Evolutionary conservation across 2,329 filamentous ascomycete genomes (phyloP), one percentile per base, ranked within the genome.

Genomic region (Cladophialophora yegresii): DNA sequence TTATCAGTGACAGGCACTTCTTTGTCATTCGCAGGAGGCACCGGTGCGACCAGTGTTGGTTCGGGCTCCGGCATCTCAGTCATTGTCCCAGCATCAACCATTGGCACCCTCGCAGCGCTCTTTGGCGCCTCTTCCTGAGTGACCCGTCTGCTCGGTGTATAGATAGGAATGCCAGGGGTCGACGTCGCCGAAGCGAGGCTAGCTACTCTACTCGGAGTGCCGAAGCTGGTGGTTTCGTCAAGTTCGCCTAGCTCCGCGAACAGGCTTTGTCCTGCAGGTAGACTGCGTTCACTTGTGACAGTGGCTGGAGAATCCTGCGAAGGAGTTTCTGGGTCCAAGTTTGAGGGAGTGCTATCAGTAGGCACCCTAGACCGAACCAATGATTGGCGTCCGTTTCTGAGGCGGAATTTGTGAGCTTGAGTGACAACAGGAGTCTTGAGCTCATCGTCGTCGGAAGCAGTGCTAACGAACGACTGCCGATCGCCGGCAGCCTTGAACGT

Each of bases 181-280:
- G 78, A 80, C 8, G 72, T 66, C 40, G 73, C 73, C 8, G 78
- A 78, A 47, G 69, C 67, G 22, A 73, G 68, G 53, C 74, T 73
- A 13, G 72, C 72, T 20, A 50, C 47, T 58, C 73, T 64, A 77
- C 81, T 60, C 22, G 76, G 73, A 40, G 74, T 74, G 22, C 74
- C 77, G 62, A 78, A 81, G 65, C 91, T 90, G 67, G 91, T 90
- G 70, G 89, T 89, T 62, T 87, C 86, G 66, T 86, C 89, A 50
- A 97, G 80, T 69, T 92, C 91, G 59, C 90, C 91, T 49, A 99
- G 84, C 77, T 99, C 95, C 47, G 92, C 92, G 75, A 95, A 96
- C 57, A 99, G 81, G 73, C 90, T 98, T 79, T 96, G 91, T 68
- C 80, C 80, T n/a, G 79, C 80, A 49, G 76, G 78, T 33, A 77